Percentiles rank a stretch among this genome's conserved stretches.
phyloP scores from a whole-genome alignment of 768 basidiomycete species.

The Mycena rebaudengoi region DNA sequence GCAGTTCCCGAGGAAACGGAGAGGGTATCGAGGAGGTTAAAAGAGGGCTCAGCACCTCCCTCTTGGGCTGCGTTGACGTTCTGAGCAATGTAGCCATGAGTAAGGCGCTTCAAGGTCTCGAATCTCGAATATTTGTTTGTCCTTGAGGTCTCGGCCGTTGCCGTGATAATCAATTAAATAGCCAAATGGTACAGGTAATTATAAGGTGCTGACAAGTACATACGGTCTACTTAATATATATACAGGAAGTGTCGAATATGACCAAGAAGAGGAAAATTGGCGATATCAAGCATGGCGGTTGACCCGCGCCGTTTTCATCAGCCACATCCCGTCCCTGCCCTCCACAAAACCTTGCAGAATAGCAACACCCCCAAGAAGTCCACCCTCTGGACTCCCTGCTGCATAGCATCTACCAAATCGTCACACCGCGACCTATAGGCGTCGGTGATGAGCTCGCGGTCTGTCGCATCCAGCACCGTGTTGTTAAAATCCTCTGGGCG shows the following conservation, averaged over 20 bases:
- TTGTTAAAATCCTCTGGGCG: conserved; percentile 65
- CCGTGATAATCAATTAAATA: no score
- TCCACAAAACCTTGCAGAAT: conserved; percentile 63
- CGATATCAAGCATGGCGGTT: no score
- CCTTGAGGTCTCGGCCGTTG: no score
- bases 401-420: conserved; percentile 39
- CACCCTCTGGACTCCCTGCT: conserved; percentile 59
- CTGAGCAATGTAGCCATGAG: conserved; percentile 26
- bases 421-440: conserved; percentile 58
- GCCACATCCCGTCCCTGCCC: conserved; percentile 68
- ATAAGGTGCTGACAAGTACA: no score
- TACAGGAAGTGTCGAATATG: no score
- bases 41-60: conserved; percentile 10
- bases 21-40: conserved; percentile 20
- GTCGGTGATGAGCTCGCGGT: conserved; percentile 51
- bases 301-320: conserved; percentile 58
- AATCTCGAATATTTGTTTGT: no score
- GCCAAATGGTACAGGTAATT: no score
- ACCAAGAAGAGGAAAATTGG: no score
- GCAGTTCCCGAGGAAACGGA: conserved; percentile 27
- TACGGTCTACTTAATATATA: no score
- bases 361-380: conserved; percentile 65
- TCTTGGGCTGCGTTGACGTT: conserved; percentile 11
- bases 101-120: no score
- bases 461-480: conserved; percentile 56